Evolutionary conservation across 768 basidiomycete genomes (phyloP).

Genomic region (Cubamyces lactineus): DNA sequence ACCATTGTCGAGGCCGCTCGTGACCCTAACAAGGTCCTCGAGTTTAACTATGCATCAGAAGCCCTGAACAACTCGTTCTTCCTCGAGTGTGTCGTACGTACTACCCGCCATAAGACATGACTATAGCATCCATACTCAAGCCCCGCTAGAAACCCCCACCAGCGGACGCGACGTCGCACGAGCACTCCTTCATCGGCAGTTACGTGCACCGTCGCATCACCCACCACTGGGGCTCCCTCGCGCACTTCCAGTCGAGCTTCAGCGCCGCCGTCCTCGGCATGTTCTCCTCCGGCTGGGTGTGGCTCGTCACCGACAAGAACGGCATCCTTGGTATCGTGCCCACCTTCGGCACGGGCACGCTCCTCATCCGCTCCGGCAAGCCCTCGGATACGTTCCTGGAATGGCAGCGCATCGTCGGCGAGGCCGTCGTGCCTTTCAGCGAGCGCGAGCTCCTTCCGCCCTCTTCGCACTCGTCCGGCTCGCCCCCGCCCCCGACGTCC

Average conservation of each 20-base stretch:
- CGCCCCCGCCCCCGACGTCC: slow-evolving; percentile 31
- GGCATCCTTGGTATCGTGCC: slow-evolving; percentile 74
- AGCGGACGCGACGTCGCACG: slow-evolving; percentile 39
- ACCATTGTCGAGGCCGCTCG: slow-evolving; percentile 71
- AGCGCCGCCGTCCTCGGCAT: slow-evolving; percentile 78
- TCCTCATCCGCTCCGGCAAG: slow-evolving; percentile 56
- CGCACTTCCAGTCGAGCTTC: slow-evolving; percentile 73
- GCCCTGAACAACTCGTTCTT: slow-evolving; percentile 97
- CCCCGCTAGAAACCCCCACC: slow-evolving; percentile 41
- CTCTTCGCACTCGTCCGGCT: background rate
- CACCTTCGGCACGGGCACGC: slow-evolving; percentile 87
- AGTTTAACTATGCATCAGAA: slow-evolving; percentile 90
- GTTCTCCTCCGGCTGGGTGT: slow-evolving; percentile 80
- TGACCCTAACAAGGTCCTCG: slow-evolving; percentile 59
- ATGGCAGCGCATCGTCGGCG: slow-evolving; percentile 16
- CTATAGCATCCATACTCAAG: background rate
- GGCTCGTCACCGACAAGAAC: slow-evolving; percentile 77
- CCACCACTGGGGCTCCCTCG: slow-evolving; percentile 61
- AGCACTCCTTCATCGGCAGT: slow-evolving; percentile 40
- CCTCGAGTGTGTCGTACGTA: slow-evolving; percentile 79
- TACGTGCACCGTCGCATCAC: slow-evolving; percentile 46
- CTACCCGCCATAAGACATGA: slow-evolving; percentile 26
- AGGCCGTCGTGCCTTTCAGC: slow-evolving; percentile 12
- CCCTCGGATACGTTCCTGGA: slow-evolving; percentile 15
- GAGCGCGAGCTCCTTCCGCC: slow-evolving; percentile 25